Conservation (phyloP, 441 rosid species). For the Cnidoscolus chayamansa region DNA sequence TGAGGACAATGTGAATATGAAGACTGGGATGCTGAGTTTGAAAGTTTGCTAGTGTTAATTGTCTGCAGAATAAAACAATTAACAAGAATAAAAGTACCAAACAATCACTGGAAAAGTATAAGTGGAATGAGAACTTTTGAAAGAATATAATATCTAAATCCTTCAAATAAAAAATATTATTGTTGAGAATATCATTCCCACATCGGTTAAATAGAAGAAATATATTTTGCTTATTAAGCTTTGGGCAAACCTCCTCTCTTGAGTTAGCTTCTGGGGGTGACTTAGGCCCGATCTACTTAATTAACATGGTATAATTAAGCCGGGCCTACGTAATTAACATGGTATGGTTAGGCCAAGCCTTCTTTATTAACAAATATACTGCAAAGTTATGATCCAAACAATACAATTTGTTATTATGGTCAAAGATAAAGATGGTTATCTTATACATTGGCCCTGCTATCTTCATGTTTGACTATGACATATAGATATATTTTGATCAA, state of each 20-base stretch:
- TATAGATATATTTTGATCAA: not conserved
- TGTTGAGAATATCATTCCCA: too few species aligned
- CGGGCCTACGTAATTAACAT: too few species aligned
- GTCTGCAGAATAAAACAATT: not conserved
- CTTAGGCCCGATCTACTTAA: too few species aligned
- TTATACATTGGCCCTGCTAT: not conserved
- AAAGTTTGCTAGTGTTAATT: not conserved
- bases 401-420: too few species aligned
- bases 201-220: too few species aligned
- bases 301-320: too few species aligned
- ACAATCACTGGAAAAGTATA: not conserved
- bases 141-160: not conserved
- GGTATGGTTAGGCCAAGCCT: too few species aligned
- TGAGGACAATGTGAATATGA: not conserved
- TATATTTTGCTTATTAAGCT: too few species aligned
- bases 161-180: not conserved
- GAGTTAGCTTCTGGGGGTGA: too few species aligned
- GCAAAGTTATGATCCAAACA: not conserved
- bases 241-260: too few species aligned
- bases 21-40: not conserved
- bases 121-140: not conserved
- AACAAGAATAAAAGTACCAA: not conserved
- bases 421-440: constrained; percentile 3
- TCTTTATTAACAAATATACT: not conserved
- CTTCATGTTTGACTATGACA: not conserved